A percentile compares a stretch with the other conserved stretches of the same genome.
These are phyloP conservation scores for Clonostachys rhizophaga DNA, from an alignment of 2,329 filamentous ascomycete species.

Conservation along the genomic window DNA sequence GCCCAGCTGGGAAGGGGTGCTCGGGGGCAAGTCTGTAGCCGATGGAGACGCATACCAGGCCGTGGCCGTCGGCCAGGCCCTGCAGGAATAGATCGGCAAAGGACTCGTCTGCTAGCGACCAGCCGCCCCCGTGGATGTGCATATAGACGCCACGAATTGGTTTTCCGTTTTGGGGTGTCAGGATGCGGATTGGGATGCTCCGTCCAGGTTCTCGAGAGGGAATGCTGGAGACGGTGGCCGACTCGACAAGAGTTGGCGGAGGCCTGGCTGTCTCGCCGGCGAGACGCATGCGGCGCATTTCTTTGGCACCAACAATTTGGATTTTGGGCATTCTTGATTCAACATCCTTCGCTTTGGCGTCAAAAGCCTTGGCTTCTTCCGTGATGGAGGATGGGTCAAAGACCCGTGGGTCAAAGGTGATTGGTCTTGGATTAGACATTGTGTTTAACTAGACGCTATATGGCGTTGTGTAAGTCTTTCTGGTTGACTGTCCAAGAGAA, in stretches of 20 bases:
- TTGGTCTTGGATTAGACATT: background rate
- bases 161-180: background rate
- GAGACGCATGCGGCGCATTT: background rate
- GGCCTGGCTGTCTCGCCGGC: background rate
- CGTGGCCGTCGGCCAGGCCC: conserved; percentile 57
- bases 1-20: conserved; percentile 1
- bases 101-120: background rate
- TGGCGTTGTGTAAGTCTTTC: no score
- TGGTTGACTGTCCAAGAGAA: no score
- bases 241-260: background rate
- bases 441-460: no score
- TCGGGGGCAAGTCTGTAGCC: conserved; percentile 4
- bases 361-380: background rate
- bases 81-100: conserved; percentile 36
- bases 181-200: background rate
- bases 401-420: background rate
- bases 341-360: background rate
- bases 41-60: conserved; percentile 52
- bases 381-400: background rate
- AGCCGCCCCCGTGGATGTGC: conserved; percentile 1
- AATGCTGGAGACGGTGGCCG: background rate
- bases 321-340: background rate
- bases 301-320: background rate
- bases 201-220: background rate
- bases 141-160: background rate